Percentiles rank a stretch among this genome's conserved stretches.
phyloP scores from a whole-genome alignment of 1,284 basidiomycete species.

The Austroboletus novae-zelandiae region DNA sequence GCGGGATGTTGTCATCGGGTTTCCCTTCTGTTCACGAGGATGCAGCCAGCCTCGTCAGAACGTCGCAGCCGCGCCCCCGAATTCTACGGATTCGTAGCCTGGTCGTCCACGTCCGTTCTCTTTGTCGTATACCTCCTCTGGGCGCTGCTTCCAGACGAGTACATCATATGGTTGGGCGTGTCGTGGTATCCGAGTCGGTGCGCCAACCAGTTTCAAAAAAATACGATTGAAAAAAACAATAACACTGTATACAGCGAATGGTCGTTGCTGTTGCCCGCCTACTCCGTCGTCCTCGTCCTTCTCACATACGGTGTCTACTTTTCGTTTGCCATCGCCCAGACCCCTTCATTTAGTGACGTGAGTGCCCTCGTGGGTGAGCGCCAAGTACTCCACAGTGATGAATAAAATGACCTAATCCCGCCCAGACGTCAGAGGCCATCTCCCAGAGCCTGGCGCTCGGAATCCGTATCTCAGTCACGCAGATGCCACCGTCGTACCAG shows the following conservation, averaged over 20 bases:
- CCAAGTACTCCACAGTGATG: too few species aligned
- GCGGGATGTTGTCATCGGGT: not conserved
- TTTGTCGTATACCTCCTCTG: conserved; percentile 73
- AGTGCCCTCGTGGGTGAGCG: conserved; percentile 61
- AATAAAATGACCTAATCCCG: not conserved
- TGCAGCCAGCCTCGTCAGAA: conserved; percentile 44
- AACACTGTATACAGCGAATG: conserved; percentile 56
- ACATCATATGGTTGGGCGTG: conserved; percentile 64
- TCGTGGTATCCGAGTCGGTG: conserved; percentile 88
- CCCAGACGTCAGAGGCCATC: conserved; percentile 54
- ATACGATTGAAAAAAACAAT: not conserved
- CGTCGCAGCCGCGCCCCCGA: conserved; percentile 67
- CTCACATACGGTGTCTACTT: conserved; percentile 80
- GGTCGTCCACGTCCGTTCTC: conserved; percentile 72
- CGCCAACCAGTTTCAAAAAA: conserved; percentile 17
- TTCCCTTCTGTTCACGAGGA: conserved; percentile 27
- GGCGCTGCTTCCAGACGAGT: conserved; percentile 54
- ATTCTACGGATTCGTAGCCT: conserved; percentile 86
- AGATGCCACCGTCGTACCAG: conserved; percentile 49
- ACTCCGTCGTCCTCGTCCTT: conserved; percentile 69
- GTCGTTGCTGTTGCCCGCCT: conserved; percentile 82
- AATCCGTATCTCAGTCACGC: conserved; percentile 52
- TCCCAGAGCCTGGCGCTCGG: conserved; percentile 36
- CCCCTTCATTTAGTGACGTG: conserved; percentile 68
- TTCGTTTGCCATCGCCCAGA: conserved; percentile 67